phyloP scores from a whole-genome alignment of 2,329 filamentous ascomycete genomes.

The Aspergillus thermomutatus region DNA sequence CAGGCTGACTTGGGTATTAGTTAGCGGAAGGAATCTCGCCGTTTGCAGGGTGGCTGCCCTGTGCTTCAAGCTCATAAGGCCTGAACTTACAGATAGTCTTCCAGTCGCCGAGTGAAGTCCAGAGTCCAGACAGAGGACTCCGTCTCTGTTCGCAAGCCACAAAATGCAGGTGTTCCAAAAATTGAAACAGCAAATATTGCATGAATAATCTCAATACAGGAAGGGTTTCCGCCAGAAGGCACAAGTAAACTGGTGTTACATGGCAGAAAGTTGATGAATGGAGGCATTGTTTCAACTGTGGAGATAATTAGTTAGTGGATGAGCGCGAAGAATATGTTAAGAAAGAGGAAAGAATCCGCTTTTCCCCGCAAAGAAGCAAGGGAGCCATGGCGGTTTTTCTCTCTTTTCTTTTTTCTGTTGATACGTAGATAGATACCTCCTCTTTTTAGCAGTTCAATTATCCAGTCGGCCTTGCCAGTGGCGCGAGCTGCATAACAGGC shows the following conservation, averaged over 20 bases:
- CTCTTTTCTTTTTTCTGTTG: not conserved
- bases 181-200: not conserved
- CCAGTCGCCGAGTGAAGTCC: not conserved
- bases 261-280: not conserved
- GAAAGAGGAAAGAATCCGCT: constrained; percentile 5
- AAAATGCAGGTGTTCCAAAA: not conserved
- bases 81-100: not conserved
- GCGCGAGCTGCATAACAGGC: not conserved
- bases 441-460: no score
- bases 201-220: not conserved
- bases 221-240: not conserved
- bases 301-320: not conserved
- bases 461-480: not conserved
- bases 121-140: no score
- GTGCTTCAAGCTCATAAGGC: not conserved
- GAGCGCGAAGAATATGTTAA: not conserved
- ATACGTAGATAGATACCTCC: not conserved
- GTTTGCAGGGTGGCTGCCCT: not conserved
- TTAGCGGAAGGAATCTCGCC: not conserved
- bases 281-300: not conserved
- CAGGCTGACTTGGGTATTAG: not conserved
- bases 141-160: not conserved
- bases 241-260: not conserved
- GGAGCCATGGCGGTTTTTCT: not conserved
- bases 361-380: constrained; percentile 19